Conservation (phyloP, 1,284 basidiomycete genomes). For the Meira nashicola region DNA sequence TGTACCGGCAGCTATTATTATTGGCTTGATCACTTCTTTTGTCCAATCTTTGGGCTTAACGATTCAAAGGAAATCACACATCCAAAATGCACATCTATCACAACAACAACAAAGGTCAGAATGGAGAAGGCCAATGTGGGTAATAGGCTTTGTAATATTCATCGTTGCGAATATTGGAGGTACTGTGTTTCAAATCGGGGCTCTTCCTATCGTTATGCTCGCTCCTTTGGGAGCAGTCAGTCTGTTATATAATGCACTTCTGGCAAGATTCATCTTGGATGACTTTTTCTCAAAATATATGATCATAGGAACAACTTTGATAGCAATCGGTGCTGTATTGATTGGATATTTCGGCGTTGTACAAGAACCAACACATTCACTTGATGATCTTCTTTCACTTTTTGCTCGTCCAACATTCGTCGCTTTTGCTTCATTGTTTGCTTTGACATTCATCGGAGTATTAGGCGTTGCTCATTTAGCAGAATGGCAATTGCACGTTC, state of each 20-base stretch:
- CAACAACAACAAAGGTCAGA: slow-evolving; percentile 51
- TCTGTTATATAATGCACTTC: slow-evolving; percentile 89
- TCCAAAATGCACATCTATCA: slow-evolving; percentile 73
- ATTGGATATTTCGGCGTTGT: slow-evolving; percentile 90
- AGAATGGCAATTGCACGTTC: slow-evolving; percentile 47
- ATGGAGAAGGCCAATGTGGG: slow-evolving; percentile 47
- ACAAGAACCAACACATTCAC: slow-evolving; percentile 78
- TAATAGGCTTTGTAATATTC: slow-evolving; percentile 64
- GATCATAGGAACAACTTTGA: slow-evolving; percentile 76
- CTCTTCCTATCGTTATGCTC: slow-evolving; percentile 59
- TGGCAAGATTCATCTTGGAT: slow-evolving; percentile 77
- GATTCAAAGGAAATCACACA: slow-evolving; percentile 89
- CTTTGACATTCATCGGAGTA: slow-evolving; percentile 63
- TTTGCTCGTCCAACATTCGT: slow-evolving; percentile 77
- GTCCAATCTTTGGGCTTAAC: slow-evolving; percentile 85
- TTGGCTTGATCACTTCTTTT: slow-evolving; percentile 81
- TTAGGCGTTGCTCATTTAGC: slow-evolving; percentile 39
- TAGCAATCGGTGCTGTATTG: slow-evolving; percentile 80
- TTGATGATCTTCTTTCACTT: slow-evolving; percentile 76
- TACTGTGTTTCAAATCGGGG: slow-evolving; percentile 90
- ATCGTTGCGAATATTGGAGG: slow-evolving; percentile 76
- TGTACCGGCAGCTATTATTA: slow-evolving; percentile 45
- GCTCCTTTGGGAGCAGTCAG: slow-evolving; percentile 80
- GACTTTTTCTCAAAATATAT: slow-evolving; percentile 81
- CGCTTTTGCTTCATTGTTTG: slow-evolving; percentile 62